These are phyloP conservation scores for Rubia yunnanensis DNA, from an alignment of 257 asterid species.

Conservation along the genomic window DNA sequence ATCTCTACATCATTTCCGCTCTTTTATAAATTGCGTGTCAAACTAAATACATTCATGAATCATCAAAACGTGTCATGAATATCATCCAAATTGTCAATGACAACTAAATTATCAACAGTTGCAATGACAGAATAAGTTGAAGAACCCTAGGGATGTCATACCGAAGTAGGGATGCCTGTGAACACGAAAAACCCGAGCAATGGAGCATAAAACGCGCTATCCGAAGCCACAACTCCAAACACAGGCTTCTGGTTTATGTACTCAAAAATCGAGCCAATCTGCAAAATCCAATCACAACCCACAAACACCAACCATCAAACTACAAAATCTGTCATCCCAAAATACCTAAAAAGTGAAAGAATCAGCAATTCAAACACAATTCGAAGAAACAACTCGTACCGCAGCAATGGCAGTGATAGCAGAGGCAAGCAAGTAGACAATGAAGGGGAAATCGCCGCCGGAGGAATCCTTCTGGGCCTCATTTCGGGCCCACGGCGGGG, in stretches of 20 bases:
- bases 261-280: slow-evolving; percentile 90
- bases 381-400: slow-evolving; percentile 24
- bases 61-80: neutral
- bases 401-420: slow-evolving; percentile 92
- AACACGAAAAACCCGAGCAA: slow-evolving; percentile 83
- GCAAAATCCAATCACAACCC: slow-evolving; percentile 26
- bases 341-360: neutral
- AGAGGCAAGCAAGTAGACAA: slow-evolving; percentile 80
- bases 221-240: slow-evolving; percentile 75
- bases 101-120: neutral
- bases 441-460: slow-evolving; percentile 53
- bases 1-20: neutral
- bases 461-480: slow-evolving; percentile 58
- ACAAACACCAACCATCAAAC: slow-evolving; percentile 7
- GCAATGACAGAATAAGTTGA: neutral
- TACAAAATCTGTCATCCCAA: slow-evolving; percentile 4
- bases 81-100: neutral
- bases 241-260: slow-evolving; percentile 75
- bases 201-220: slow-evolving; percentile 77
- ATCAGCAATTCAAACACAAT: neutral
- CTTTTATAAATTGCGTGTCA: neutral
- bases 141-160: slow-evolving; percentile 19
- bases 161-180: slow-evolving; percentile 84
- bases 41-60: neutral
- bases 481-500: slow-evolving; percentile 85